Percentiles rank a stretch among this genome's conserved stretches.
These are phyloP conservation scores for Wallacemonas sp. DNA, from an alignment of 208 protist species.

Conservation along the genomic window DNA sequence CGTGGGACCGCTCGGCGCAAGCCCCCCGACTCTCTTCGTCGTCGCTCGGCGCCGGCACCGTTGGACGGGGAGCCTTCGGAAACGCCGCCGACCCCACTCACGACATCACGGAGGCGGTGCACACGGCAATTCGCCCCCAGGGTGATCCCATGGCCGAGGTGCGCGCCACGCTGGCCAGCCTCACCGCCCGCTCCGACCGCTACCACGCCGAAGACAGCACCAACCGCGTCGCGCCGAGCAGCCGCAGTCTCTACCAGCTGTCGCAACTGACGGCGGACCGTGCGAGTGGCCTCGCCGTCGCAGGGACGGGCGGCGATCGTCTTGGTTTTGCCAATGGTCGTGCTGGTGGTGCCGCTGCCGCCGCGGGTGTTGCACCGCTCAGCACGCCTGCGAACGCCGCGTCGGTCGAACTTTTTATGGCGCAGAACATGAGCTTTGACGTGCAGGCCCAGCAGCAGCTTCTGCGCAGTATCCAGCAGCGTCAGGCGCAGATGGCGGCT, in stretches of 20 bases:
- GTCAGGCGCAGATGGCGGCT: slow-evolving; percentile 38
- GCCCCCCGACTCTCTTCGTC: background rate
- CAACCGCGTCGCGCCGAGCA: slow-evolving; percentile 57
- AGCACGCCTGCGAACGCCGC: slow-evolving; percentile 38
- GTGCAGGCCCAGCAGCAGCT: slow-evolving; percentile 80
- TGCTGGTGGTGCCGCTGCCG: background rate
- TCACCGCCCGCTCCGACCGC: slow-evolving; percentile 69
- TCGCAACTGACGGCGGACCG: slow-evolving; percentile 23
- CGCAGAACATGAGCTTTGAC: slow-evolving; percentile 75
- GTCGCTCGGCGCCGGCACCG: slow-evolving; percentile 1
- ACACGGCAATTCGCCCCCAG: slow-evolving; percentile 12
- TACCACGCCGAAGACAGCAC: slow-evolving; percentile 42
- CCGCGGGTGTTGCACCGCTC: background rate
- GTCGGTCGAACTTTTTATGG: slow-evolving; percentile 85
- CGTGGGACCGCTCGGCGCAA: background rate
- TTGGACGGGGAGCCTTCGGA: too few species aligned
- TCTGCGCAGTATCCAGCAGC: slow-evolving; percentile 62
- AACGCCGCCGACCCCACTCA: slow-evolving; percentile 7
- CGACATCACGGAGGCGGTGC: slow-evolving; percentile 13
- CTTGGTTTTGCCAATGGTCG: too few species aligned
- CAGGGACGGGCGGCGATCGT: too few species aligned
- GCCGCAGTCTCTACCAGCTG: slow-evolving; percentile 63
- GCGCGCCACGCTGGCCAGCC: slow-evolving; percentile 54
- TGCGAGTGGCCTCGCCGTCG: background rate
- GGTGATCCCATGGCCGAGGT: slow-evolving; percentile 57